Base-by-base conservation (phyloP, 192 early-diverging fungal species). In the Paraglomus brasilianum region DNA sequence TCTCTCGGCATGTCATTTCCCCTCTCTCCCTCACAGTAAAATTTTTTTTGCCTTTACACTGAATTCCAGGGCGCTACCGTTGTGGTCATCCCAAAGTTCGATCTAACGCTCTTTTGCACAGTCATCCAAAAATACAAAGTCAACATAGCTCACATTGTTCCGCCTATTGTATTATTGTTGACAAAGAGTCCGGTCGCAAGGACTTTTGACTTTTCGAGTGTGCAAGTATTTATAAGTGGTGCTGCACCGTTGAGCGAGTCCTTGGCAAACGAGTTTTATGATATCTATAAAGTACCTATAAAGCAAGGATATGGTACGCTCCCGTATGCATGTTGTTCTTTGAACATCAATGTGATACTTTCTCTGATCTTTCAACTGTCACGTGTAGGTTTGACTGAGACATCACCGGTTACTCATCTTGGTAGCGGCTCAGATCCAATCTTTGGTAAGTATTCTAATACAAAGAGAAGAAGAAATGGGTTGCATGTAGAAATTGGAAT, bases 271-370 rank as follows among this genome's bases (percentile, higher is more conserved):
- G 76, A 72, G 7, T 77, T 88, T 42, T 52, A 70, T 5, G 57
- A 73, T 48, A 70, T 79, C 55, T 66, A 63, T 5, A n/a, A 44
- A 4, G 0, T 76, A 8, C 61, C 46, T 10, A 75, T 91, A 21
- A 75, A 80, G 15, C 87, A 91, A 62, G 87, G 81, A 11, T 94
- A 88, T 57, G 92, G 92, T 36, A 83, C 88, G 79, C 67, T 14
- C 30, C 47, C 3, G 30, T 3, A 30, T 30, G 30, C 30, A 3
- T 30, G 30, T 30, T 30, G 30, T 30, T 30, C 3, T 30, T 30
- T 2, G 3, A 30, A 1, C 30, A 30, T 30, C 30, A 30, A 30
- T 30, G 30, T 2, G 30, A 30, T 3, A 3, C 3, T 1, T 30
- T 30, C 3, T 30, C 30, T 30, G 3, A 30, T 30, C 30, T 30